Conservation (phyloP, 192 early-diverging fungal species). For the Umbelopsis isabellina region DNA sequence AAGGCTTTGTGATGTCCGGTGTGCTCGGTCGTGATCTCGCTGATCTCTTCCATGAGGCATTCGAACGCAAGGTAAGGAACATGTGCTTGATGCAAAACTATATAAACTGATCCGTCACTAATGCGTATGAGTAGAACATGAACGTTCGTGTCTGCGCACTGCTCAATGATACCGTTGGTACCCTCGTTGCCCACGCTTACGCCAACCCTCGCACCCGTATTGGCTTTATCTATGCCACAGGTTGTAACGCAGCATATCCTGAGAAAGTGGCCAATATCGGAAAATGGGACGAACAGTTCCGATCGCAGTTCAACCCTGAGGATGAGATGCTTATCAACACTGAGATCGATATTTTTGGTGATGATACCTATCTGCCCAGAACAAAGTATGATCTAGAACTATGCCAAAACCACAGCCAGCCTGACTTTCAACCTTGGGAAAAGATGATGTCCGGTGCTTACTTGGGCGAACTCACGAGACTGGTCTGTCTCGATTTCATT, state of each 20-base stretch:
- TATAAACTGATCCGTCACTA: background rate
- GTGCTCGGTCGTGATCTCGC: constrained; percentile 86
- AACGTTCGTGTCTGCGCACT: constrained; percentile 84
- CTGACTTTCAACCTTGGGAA: constrained; percentile 89
- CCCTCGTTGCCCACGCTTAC: constrained; percentile 90
- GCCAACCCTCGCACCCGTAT: constrained; percentile 76
- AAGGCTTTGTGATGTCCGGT: constrained; percentile 82
- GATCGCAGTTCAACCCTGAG: constrained; percentile 43
- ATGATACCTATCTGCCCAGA: constrained; percentile 75
- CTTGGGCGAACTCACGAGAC: constrained; percentile 88
- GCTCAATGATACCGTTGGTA: constrained; percentile 96
- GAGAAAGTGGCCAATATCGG: constrained; percentile 75
- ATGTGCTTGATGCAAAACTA: background rate
- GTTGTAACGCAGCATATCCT: constrained; percentile 95
- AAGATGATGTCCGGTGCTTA: constrained; percentile 97
- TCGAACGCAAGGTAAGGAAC: constrained; percentile 59
- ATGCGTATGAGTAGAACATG: constrained; percentile 44
- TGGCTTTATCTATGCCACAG: constrained; percentile 92
- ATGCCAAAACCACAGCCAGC: constrained; percentile 78
- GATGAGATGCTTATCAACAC: constrained; percentile 95
- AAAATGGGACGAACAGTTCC: constrained; percentile 65
- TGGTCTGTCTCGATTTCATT: constrained; percentile 81
- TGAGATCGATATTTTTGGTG: constrained; percentile 89
- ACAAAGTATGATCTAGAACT: constrained; percentile 87
- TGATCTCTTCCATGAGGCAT: constrained; percentile 81